Base-by-base conservation (phyloP, 176 grass and related monocot genomes). In the Aegilops tauschii region DNA sequence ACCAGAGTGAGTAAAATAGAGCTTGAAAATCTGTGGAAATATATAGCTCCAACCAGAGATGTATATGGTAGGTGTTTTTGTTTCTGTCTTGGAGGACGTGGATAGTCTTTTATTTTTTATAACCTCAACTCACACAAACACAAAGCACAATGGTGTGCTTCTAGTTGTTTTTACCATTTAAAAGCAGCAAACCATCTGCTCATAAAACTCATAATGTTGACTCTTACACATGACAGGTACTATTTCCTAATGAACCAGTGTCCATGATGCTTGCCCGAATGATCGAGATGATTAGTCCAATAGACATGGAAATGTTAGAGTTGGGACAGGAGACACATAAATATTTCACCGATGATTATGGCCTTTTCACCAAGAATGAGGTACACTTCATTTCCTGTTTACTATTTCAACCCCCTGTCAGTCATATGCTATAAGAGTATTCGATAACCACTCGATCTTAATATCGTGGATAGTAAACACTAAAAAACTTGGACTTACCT, bases 261-360 rank as follows among this genome's bases (percentile, higher is more conserved):
- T 18, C 86, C 32, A 87, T 90, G 73, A 98, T 96, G 92, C 94
- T 98, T 89, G 97, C 97, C 56, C 81, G 86, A 47, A 91, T 98
- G 83, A 91, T 94, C 16, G 94, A 85, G 62, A 93, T 91, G 62
- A 89, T 96, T 62, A 90, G 92, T 29, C 94, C 94, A 72, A 98
- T 98, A 80, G 92, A 98, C 84, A 92, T 90, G 88, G 94, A 98
- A 86, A 98, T 98, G 97, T 87, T 98, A 88, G 88, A 64, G 62
- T 18, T 91, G 67, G 94, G 97, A 23, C 82, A 93, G 65, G 90
- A 96, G 32, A 91, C 92, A 7, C 86, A 80, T 2, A 94, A 96
- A 77, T 98, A 96, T 83, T 96, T 98, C 80, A 96, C 97, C 50
- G 90, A 93, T 65, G 90, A 92, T 66, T 98, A 88, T 25, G 87